These are phyloP conservation scores for Canavalia ensiformis DNA, from an alignment of 306 rosid genomes.

Conservation along the genomic window DNA sequence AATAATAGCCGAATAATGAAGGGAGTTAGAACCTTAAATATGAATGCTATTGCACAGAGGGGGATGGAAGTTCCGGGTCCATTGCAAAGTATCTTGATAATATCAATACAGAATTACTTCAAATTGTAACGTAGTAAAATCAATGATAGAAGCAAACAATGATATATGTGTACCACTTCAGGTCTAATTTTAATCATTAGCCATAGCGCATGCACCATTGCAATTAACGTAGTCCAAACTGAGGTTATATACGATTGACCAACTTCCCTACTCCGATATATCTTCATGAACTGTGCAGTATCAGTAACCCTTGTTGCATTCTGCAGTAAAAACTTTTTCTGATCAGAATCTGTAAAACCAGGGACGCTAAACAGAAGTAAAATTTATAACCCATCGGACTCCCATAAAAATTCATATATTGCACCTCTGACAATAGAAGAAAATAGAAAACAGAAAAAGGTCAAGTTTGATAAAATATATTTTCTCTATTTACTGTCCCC, in stretches of 20 bases:
- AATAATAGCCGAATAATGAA: constrained; percentile 8
- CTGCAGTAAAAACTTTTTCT: constrained; percentile 55
- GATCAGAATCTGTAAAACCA: constrained; percentile 39
- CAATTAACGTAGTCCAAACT: constrained; percentile 82
- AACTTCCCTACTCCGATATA: constrained; percentile 93
- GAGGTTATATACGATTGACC: constrained; percentile 96
- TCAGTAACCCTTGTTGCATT: constrained; percentile 50
- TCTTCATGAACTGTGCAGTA: constrained; percentile 77
- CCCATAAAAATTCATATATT: constrained; percentile 13
- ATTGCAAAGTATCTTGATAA: constrained; percentile 84
- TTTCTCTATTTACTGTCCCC: constrained; percentile 19
- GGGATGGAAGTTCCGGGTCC: constrained; percentile 98
- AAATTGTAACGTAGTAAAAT: constrained; percentile 36
- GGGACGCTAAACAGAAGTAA: constrained; percentile 34
- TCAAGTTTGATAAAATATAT: background rate
- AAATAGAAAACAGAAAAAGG: constrained; percentile 29
- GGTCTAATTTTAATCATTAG: constrained; percentile 88
- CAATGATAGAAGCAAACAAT: constrained; percentile 1
- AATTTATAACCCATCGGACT: constrained; percentile 25
- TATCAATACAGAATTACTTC: constrained; percentile 18
- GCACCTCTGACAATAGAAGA: constrained; percentile 20
- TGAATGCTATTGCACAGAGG: constrained; percentile 80
- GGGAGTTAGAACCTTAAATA: constrained; percentile 69
- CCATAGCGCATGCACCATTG: constrained; percentile 77
- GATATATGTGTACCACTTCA: constrained; percentile 76